Evolutionary conservation across 2,329 filamentous ascomycete species (phyloP), one percentile per base, ranked within the genome.

Genomic region (Colletotrichum cordylinicola): DNA sequence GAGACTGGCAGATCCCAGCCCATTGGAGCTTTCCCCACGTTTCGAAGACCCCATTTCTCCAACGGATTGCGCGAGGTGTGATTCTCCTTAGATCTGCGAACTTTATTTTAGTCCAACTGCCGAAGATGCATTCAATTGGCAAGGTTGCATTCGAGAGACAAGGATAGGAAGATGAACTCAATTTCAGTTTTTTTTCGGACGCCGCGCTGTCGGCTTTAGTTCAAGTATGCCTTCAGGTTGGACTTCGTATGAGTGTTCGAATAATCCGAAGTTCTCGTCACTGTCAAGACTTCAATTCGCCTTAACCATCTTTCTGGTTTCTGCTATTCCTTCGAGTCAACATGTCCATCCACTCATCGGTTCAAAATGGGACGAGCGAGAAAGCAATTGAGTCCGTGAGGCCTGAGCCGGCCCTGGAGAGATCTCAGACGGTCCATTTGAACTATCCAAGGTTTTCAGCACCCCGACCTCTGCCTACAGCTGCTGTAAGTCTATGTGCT

Each of bases 391-490:
- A 72, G n/a, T 10, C 52, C 2, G 21, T 31, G 7, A 72, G 37
- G 33, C 62, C 62, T 4, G 61, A 58, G 12, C 9, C 37, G 10
- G 55, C 72, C 12, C 18, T 74, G 6, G 60, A 66, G n/a, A 72
- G 35, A 24, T 55, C 60, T 4, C 62, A 67, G 18, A 48, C 39
- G 5, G 18, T 55, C 15, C 33, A 39, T 35, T 37, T 56, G 24
- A 56, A 43, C n/a, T 31, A 27, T 8, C 56, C 62, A 10, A 65
- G 27, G 16, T 62, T 72, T 16, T 16, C 37, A 15, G 33, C 55
- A 18, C 55, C 72, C 3, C 67, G 68, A 18, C 68, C 75, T 13
- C 72, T 77, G 48, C 75, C 75, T 9, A 43, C 67, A 15, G 61
- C 72, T 12, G 72, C 75, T 5, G 75, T 77, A 13, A 65, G 75